Conservation (phyloP, 768 basidiomycete genomes). For the Boletus sp. region DNA sequence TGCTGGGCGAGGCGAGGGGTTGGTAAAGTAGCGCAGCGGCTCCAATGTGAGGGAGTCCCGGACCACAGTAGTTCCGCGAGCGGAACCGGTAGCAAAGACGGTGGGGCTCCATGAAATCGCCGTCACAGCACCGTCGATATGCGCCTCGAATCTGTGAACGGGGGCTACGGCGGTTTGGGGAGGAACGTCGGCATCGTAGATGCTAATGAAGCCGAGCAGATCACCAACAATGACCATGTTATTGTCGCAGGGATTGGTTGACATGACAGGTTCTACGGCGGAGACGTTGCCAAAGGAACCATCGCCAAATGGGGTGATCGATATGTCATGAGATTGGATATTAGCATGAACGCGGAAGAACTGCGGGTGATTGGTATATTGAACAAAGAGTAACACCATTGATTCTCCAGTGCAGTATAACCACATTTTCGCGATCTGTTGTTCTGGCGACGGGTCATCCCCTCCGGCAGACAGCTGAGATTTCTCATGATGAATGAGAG, state of each 20-base stretch:
- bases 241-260: slow-evolving; percentile 35
- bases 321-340: slow-evolving; percentile 24
- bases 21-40: slow-evolving; percentile 52
- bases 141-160: slow-evolving; percentile 56
- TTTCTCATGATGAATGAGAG: slow-evolving; percentile 28
- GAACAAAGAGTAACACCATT: slow-evolving; percentile 41
- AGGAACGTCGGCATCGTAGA: slow-evolving; percentile 51
- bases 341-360: slow-evolving; percentile 54
- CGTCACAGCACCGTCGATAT: slow-evolving; percentile 62
- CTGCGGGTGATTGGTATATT: slow-evolving; percentile 46
- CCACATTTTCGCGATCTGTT: slow-evolving; percentile 17
- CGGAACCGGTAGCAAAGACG: slow-evolving; percentile 66
- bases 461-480: neutral
- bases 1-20: slow-evolving; percentile 40
- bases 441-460: neutral
- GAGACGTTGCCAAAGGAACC: slow-evolving; percentile 51
- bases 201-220: slow-evolving; percentile 57
- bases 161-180: slow-evolving; percentile 31
- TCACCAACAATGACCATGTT: slow-evolving; percentile 67
- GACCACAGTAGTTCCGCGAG: slow-evolving; percentile 53
- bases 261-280: slow-evolving; percentile 45
- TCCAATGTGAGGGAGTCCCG: slow-evolving; percentile 69
- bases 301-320: slow-evolving; percentile 50
- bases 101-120: slow-evolving; percentile 59
- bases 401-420: slow-evolving; percentile 9